Evolutionary conservation across 2,329 filamentous ascomycete genomes (phyloP).

Genomic region (Fusarium irregulare): DNA sequence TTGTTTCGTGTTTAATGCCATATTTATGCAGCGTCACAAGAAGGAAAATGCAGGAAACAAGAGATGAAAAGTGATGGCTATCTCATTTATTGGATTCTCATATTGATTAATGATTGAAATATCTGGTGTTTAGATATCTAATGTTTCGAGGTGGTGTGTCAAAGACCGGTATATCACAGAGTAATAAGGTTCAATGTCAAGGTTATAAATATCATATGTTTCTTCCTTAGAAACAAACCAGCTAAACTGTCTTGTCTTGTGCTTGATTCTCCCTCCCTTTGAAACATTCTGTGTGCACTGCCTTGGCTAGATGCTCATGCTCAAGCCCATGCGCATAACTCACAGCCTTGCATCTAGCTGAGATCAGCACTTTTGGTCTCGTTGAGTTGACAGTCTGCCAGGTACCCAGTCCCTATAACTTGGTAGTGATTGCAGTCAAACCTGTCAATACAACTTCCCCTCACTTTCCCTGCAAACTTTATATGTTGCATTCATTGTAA

Average conservation of each 20-base stretch:
- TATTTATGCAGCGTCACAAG: slow-evolving; percentile 15
- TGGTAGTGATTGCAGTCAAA: background rate
- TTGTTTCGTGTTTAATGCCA: slow-evolving; percentile 23
- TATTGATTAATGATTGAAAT: no score
- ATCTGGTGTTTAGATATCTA: no score
- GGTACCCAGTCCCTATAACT: background rate
- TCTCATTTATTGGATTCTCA: no score
- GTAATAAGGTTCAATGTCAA: background rate
- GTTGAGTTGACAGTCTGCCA: background rate
- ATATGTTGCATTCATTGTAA: background rate
- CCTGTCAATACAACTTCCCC: background rate
- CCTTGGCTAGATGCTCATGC: background rate
- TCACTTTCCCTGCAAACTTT: slow-evolving; percentile 12
- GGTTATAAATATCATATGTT: background rate
- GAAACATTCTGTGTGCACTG: slow-evolving; percentile 13
- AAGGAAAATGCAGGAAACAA: background rate
- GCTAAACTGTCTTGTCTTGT: background rate
- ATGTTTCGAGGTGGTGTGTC: no score
- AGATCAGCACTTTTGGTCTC: slow-evolving; percentile 11
- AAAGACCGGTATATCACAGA: background rate
- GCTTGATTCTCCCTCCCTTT: background rate
- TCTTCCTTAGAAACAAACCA: slow-evolving; percentile 11
- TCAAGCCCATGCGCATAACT: background rate
- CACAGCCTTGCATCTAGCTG: slow-evolving; percentile 7
- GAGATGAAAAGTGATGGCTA: background rate